Conservation (phyloP, 2,329 filamentous ascomycete species). For the Orbilia ellipsospora region DNA sequence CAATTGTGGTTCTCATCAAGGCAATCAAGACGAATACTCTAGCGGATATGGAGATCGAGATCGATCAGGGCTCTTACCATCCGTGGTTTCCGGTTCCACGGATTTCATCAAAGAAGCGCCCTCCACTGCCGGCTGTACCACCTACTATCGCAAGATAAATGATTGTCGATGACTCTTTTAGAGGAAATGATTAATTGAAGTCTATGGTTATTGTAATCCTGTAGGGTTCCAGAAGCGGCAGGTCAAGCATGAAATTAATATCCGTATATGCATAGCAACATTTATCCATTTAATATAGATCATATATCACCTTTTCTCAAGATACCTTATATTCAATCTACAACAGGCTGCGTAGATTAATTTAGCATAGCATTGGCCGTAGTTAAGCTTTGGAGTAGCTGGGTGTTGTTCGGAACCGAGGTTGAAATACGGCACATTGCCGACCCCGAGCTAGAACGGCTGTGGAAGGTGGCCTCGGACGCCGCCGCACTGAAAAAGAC, state of each 20-base stretch:
- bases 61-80: slow-evolving; percentile 58
- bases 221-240: too few species aligned
- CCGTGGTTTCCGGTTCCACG: slow-evolving; percentile 58
- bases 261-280: too few species aligned
- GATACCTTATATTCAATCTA: too few species aligned
- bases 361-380: too few species aligned
- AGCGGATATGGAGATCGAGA: slow-evolving; percentile 56
- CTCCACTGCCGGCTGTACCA: slow-evolving; percentile 39
- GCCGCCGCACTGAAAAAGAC: neutral
- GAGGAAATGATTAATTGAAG: neutral
- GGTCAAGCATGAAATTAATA: too few species aligned
- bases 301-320: too few species aligned
- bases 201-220: neutral
- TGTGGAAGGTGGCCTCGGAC: neutral
- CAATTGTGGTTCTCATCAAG: slow-evolving; percentile 71
- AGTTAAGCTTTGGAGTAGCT: too few species aligned
- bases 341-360: too few species aligned
- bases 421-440: slow-evolving; percentile 39
- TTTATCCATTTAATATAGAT: too few species aligned
- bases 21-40: slow-evolving; percentile 63
- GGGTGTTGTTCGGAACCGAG: slow-evolving; percentile 33
- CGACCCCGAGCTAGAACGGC: slow-evolving; percentile 2
- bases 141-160: slow-evolving; percentile 8
- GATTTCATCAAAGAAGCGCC: slow-evolving; percentile 54
- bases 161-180: neutral